phyloP scores from a whole-genome alignment of 768 basidiomycete species.

The Collybia mongolica region DNA sequence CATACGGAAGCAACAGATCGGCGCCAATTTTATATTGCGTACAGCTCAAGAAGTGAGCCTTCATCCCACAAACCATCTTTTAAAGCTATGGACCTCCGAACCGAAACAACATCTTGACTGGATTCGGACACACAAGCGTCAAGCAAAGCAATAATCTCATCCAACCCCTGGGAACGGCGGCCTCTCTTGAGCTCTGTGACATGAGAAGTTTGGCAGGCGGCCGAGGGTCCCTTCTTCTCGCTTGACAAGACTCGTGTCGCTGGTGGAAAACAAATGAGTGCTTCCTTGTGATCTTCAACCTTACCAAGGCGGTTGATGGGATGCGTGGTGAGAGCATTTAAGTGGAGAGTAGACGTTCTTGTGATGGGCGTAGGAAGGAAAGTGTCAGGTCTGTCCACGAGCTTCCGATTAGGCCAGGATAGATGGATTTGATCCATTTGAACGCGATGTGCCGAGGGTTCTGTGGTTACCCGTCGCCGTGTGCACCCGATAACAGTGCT shows the following conservation, averaged over 20 bases:
- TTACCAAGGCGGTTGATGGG: too few relatives aligned
- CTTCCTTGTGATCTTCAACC: background rate
- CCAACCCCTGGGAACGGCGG: conserved; percentile 7
- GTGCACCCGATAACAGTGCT: background rate
- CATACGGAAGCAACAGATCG: too few relatives aligned
- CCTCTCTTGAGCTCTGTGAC: background rate
- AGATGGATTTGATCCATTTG: background rate
- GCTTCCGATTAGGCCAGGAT: background rate
- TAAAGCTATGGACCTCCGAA: background rate
- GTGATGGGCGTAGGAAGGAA: background rate
- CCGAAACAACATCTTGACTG: background rate
- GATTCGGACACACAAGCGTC: background rate
- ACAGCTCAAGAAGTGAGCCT: background rate
- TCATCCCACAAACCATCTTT: background rate
- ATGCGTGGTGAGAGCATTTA: too few relatives aligned
- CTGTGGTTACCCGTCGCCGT: background rate
- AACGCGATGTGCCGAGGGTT: background rate
- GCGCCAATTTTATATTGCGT: background rate
- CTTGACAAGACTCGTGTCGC: conserved; percentile 3
- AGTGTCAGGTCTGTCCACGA: background rate
- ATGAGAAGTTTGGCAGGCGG: background rate
- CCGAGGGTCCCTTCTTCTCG: background rate
- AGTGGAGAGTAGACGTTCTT: background rate
- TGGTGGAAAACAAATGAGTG: conserved; percentile 1
- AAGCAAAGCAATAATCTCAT: conserved; percentile 16